A percentile compares a stretch with the other conserved stretches of the same genome.
Evolutionary conservation across 1,284 basidiomycete genomes (phyloP).

Genomic region (Leucoagaricus sp.): DNA sequence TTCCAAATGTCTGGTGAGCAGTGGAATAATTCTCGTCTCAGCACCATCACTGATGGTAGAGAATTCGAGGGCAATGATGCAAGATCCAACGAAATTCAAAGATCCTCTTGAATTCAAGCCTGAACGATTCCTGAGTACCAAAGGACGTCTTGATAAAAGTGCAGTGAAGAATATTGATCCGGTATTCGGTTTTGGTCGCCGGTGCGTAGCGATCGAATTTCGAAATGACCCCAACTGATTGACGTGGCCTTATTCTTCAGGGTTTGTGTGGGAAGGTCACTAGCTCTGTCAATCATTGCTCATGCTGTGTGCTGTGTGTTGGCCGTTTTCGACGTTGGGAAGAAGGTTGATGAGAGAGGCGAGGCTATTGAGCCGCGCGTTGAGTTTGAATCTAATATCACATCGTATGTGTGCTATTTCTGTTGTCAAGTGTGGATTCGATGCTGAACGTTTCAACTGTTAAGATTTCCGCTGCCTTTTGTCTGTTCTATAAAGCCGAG

Average conservation of each 20-base stretch:
- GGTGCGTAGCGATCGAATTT: neutral
- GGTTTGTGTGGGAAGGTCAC: neutral
- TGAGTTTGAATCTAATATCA: neutral
- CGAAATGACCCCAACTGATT: neutral
- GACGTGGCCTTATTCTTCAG: neutral
- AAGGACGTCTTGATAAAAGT: neutral
- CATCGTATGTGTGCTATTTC: neutral
- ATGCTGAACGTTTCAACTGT: neutral
- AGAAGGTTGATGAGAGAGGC: neutral
- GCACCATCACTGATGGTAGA: neutral
- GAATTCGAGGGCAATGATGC: neutral
- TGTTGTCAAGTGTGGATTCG: neutral
- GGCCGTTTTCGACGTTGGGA: slow-evolving; percentile 2
- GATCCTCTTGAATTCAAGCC: neutral
- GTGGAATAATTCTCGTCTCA: neutral
- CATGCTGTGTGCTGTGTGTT: neutral
- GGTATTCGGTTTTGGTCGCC: neutral
- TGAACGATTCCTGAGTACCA: neutral
- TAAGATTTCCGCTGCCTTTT: neutral
- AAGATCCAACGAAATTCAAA: neutral
- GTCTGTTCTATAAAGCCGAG: neutral
- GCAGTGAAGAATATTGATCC: neutral
- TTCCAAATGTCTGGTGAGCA: slow-evolving; percentile 22
- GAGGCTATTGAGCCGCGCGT: neutral
- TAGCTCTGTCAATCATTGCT: neutral